Evolutionary conservation across 1,284 basidiomycete genomes (phyloP).

Genomic region (Neonothopanus nambi): DNA sequence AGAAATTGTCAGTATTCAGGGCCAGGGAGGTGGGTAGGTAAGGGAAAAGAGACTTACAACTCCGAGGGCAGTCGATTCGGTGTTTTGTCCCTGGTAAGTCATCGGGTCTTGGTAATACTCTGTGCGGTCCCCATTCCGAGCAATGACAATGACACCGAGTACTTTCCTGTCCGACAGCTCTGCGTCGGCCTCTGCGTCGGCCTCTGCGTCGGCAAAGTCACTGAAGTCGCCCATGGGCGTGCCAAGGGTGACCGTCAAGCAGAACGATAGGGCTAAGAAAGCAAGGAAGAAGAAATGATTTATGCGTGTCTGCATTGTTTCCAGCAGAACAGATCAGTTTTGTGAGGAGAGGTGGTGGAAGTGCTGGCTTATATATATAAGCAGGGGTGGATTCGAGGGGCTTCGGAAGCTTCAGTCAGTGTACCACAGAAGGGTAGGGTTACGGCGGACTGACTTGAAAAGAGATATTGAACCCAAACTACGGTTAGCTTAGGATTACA

Average conservation of each 20-base stretch:
- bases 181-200: constrained; percentile 1
- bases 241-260: constrained; percentile 5
- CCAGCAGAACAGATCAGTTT: neutral
- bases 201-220: neutral
- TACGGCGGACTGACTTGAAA: neutral
- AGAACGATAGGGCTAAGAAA: constrained; percentile 8
- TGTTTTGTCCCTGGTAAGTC: constrained; percentile 69
- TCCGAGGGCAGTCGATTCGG: constrained; percentile 82
- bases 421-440: neutral
- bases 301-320: constrained; percentile 3
- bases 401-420: neutral
- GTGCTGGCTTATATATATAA: neutral
- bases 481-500: constrained; percentile 3
- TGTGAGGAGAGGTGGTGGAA: neutral
- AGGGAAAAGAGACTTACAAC: constrained; percentile 60
- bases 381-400: neutral
- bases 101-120: constrained; percentile 71
- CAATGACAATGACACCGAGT: constrained; percentile 79
- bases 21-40: no score
- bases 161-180: constrained; percentile 52
- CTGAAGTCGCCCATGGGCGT: neutral
- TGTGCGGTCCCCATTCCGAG: constrained; percentile 81
- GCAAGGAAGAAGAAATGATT: constrained; percentile 5
- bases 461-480: constrained; percentile 9
- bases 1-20: constrained; percentile 3